Conservation (phyloP, 1,284 basidiomycete genomes). For the Crepidotus sp. region DNA sequence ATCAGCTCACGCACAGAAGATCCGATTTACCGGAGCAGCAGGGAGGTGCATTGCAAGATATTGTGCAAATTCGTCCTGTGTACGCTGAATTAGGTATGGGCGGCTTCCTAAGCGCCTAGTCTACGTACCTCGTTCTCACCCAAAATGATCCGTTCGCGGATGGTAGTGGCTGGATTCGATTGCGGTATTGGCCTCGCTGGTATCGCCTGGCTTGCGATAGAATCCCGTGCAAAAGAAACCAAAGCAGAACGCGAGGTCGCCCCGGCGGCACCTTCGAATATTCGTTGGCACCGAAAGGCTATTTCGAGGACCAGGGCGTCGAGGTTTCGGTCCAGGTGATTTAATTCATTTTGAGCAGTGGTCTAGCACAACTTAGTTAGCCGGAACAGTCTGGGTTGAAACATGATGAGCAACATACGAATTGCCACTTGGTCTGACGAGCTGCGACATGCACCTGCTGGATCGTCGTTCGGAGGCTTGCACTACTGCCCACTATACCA, state of each 20-base stretch:
- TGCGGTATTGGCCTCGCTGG: slow-evolving; percentile 21
- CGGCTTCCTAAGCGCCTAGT: slow-evolving; percentile 20
- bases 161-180: slow-evolving; percentile 27
- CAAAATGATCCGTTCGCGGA: slow-evolving; percentile 46
- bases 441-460: slow-evolving; percentile 40
- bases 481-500: slow-evolving; percentile 34
- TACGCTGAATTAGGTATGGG: slow-evolving; percentile 20
- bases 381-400: slow-evolving; percentile 18
- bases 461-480: slow-evolving; percentile 35
- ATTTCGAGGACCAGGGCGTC: slow-evolving; percentile 56
- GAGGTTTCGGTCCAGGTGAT: slow-evolving; percentile 60
- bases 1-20: slow-evolving; percentile 27
- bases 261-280: slow-evolving; percentile 56
- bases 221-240: slow-evolving; percentile 30
- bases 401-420: slow-evolving; percentile 29
- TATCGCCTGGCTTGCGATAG: slow-evolving; percentile 21
- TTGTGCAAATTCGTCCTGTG: slow-evolving; percentile 35
- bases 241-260: slow-evolving; percentile 55
- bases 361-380: slow-evolving; percentile 33
- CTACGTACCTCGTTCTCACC: slow-evolving; percentile 39
- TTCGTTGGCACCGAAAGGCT: slow-evolving; percentile 46
- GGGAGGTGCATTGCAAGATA: slow-evolving; percentile 36
- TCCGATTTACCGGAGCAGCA: slow-evolving; percentile 26
- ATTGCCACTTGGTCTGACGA: slow-evolving; percentile 34
- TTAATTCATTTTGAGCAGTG: slow-evolving; percentile 39